These are phyloP conservation scores for Symbiotaphrina buchneri DNA, from an alignment of 495 filamentous ascomycete genomes.

Conservation along the genomic window DNA sequence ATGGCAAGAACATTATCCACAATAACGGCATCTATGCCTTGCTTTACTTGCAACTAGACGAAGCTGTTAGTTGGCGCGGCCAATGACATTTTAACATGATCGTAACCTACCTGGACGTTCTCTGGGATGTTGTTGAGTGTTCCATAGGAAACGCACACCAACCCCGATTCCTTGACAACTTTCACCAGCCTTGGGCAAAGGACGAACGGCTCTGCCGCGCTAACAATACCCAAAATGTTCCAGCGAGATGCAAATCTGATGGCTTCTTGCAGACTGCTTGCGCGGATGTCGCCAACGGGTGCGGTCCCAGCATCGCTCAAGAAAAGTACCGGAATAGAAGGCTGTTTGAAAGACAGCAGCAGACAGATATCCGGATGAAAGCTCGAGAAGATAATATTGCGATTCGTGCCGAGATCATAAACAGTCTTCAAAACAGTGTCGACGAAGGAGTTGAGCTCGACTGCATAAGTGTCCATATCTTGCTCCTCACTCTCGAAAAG, in stretches of 20 bases:
- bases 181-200: slow-evolving; percentile 74
- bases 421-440: slow-evolving; percentile 80
- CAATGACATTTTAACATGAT: not conserved
- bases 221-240: slow-evolving; percentile 86
- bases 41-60: slow-evolving; percentile 60
- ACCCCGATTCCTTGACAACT: slow-evolving; percentile 84
- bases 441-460: slow-evolving; percentile 93
- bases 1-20: slow-evolving; percentile 83
- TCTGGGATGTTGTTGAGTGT: slow-evolving; percentile 63
- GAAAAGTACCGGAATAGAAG: slow-evolving; percentile 86
- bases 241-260: slow-evolving; percentile 83
- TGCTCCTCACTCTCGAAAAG: slow-evolving; percentile 80
- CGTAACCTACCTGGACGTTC: slow-evolving; percentile 58
- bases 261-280: slow-evolving; percentile 80
- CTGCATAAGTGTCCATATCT: slow-evolving; percentile 92
- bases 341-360: slow-evolving; percentile 84
- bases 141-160: slow-evolving; percentile 95
- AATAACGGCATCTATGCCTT: slow-evolving; percentile 93
- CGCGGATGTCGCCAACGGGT: slow-evolving; percentile 71
- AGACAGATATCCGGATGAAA: slow-evolving; percentile 97
- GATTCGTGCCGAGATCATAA: slow-evolving; percentile 46
- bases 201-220: slow-evolving; percentile 62
- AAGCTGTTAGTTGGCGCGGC: not conserved
- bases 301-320: slow-evolving; percentile 66
- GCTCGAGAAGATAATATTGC: slow-evolving; percentile 83